Evolutionary conservation across 768 basidiomycete genomes (phyloP).

Genomic region (Candolleomyces aberdarensis): DNA sequence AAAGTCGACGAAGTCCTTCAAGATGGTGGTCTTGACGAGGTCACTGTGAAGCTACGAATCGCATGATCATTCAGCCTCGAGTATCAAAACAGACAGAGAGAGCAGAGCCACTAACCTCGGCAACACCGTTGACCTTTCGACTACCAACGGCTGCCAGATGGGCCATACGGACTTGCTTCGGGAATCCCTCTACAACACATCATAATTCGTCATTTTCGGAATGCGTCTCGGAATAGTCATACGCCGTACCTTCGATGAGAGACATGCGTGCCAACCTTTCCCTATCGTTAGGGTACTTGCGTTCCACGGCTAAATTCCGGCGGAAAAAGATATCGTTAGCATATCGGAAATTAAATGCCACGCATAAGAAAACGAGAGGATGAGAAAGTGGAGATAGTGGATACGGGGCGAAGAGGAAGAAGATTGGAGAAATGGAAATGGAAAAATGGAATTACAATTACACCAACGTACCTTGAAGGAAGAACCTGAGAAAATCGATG

Average conservation of each 20-base stretch:
- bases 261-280: slow-evolving; percentile 84
- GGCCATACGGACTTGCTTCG: slow-evolving; percentile 88
- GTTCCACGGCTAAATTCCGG: slow-evolving; percentile 64
- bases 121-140: slow-evolving; percentile 92
- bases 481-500: slow-evolving; percentile 36
- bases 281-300: slow-evolving; percentile 84
- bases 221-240: neutral
- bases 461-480: slow-evolving; percentile 59
- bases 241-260: slow-evolving; percentile 72
- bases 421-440: too few relatives aligned
- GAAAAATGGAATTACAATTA: too few relatives aligned
- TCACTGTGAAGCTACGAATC: slow-evolving; percentile 72
- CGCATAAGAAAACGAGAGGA: too few relatives aligned
- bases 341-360: too few relatives aligned
- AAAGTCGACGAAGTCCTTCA: slow-evolving; percentile 93
- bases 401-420: neutral
- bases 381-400: neutral
- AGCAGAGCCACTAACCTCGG: slow-evolving; percentile 52
- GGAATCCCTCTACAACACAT: slow-evolving; percentile 64
- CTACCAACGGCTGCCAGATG: slow-evolving; percentile 88
- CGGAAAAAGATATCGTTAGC: neutral
- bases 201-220: neutral
- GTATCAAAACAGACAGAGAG: neutral
- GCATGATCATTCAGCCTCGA: neutral
- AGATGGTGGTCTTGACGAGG: slow-evolving; percentile 77